These are phyloP conservation scores for Candida hungchunana DNA, from an alignment of 805 yeast species.

Conservation along the genomic window DNA sequence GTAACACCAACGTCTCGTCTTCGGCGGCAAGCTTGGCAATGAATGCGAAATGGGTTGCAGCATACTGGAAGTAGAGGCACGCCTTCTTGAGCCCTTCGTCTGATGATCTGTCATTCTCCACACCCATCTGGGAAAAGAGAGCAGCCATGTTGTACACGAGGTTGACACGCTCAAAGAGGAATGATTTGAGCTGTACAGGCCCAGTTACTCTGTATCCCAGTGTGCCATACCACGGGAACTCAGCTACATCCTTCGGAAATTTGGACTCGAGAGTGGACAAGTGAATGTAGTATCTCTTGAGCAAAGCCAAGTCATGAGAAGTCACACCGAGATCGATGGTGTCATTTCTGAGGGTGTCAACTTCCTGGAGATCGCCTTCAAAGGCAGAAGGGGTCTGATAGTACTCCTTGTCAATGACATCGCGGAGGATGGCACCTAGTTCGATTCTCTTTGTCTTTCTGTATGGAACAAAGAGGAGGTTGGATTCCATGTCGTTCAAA, in stretches of 20 bases:
- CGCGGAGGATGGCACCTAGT: constrained; percentile 35
- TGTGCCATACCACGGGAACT: constrained; percentile 72
- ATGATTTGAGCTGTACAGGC: constrained; percentile 42
- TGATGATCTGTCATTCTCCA: constrained; percentile 36
- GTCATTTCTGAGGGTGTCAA: constrained; percentile 42
- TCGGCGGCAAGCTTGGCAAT: constrained; percentile 51
- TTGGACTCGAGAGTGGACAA: constrained; percentile 43
- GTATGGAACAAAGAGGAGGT: constrained; percentile 48
- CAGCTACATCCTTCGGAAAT: constrained; percentile 59
- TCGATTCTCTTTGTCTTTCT: constrained; percentile 42
- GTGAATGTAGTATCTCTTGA: constrained; percentile 44
- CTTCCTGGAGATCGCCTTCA: constrained; percentile 36
- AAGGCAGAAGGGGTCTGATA: constrained; percentile 41
- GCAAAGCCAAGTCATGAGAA: constrained; percentile 31
- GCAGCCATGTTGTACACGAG: constrained; percentile 68
- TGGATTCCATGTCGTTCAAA: constrained; percentile 23
- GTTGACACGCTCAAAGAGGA: constrained; percentile 58
- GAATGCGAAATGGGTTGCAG: constrained; percentile 71
- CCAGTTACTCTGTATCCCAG: constrained; percentile 52
- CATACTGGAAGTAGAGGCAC: constrained; percentile 59
- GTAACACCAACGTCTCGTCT: constrained; percentile 24
- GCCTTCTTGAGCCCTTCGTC: constrained; percentile 58
- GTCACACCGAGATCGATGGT: constrained; percentile 34
- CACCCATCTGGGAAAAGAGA: constrained; percentile 53
- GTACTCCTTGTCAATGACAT: constrained; percentile 44